Percentiles rank a stretch among this genome's conserved stretches.
These are phyloP conservation scores for Magnolia kwangsiensis DNA, from an alignment of 164 flowering plant species.

Conservation along the genomic window DNA sequence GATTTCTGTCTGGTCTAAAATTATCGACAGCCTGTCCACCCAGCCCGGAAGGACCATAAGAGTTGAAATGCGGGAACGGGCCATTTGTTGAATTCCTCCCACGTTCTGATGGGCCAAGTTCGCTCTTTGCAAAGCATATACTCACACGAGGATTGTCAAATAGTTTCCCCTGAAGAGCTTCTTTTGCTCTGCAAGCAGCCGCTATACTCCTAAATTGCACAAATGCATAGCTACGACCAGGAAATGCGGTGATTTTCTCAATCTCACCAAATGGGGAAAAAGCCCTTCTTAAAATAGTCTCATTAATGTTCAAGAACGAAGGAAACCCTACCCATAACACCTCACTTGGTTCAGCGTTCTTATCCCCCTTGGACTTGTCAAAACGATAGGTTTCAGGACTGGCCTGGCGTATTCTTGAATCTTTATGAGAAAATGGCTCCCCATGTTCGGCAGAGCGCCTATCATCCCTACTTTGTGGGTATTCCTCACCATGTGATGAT, in stretches of 20 bases:
- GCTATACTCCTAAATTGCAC: conserved; percentile 59
- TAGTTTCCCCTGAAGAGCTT: conserved; percentile 86
- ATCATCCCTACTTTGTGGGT: conserved; percentile 46
- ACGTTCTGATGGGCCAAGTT: conserved; percentile 43
- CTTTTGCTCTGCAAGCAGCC: conserved; percentile 86
- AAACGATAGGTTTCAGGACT: conserved; percentile 44
- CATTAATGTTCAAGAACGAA: conserved; percentile 69
- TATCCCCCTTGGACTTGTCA: conserved; percentile 57
- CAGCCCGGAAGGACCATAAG: conserved; percentile 30
- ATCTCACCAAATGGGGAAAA: conserved; percentile 94
- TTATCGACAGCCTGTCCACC: conserved; percentile 28
- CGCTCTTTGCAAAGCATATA: conserved; percentile 82
- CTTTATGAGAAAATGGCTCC: conserved; percentile 48
- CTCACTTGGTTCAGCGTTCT: conserved; percentile 74
- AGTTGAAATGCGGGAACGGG: conserved; percentile 38
- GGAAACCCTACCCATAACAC: conserved; percentile 96
- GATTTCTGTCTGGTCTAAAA: conserved; percentile 34
- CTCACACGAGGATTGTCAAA: conserved; percentile 92
- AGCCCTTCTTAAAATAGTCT: conserved; percentile 54
- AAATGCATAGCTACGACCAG: conserved; percentile 93
- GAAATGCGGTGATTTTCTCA: conserved; percentile 75
- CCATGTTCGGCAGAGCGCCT: conserved; percentile 31
- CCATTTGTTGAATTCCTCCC: conserved; percentile 38
- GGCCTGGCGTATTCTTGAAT: conserved; percentile 39
- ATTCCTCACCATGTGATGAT: conserved; percentile 46